phyloP scores from a whole-genome alignment of 208 protist genomes.

The Crithidia thermophila region DNA sequence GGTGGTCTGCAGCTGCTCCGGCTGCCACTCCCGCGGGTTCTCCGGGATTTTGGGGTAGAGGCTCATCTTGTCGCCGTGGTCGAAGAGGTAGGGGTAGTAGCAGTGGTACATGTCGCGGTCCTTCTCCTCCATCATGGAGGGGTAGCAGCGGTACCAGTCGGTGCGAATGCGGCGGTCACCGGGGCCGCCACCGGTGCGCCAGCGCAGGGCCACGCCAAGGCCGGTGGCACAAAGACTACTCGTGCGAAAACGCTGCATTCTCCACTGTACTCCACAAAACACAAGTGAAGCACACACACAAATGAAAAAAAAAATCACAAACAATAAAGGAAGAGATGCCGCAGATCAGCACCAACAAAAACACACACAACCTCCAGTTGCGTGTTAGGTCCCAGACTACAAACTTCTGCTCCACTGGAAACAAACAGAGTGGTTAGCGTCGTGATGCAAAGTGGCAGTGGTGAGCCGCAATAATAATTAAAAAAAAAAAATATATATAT shows the following conservation, averaged over 20 bases:
- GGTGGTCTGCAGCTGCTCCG: slow-evolving; percentile 92
- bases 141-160: slow-evolving; percentile 92
- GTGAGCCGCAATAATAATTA: no score
- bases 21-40: slow-evolving; percentile 91
- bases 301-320: no score
- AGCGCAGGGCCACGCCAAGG: slow-evolving; percentile 35
- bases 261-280: not conserved
- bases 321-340: no score
- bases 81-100: slow-evolving; percentile 94
- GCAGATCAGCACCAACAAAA: not conserved
- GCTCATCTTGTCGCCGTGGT: slow-evolving; percentile 92
- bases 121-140: slow-evolving; percentile 87
- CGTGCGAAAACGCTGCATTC: slow-evolving; percentile 22
- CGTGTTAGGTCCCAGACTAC: no score
- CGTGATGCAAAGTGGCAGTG: no score
- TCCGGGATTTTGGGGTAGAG: slow-evolving; percentile 93
- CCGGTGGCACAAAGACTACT: slow-evolving; percentile 6
- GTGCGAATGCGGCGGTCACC: slow-evolving; percentile 85
- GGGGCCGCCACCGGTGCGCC: slow-evolving; percentile 73
- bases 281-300: not conserved
- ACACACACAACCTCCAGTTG: no score
- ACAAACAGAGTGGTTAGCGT: no score
- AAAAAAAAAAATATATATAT: no score
- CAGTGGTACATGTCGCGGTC: slow-evolving; percentile 95
- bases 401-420: no score